Conservation (phyloP, 805 yeast genomes). For the Candida ponderosae region DNA sequence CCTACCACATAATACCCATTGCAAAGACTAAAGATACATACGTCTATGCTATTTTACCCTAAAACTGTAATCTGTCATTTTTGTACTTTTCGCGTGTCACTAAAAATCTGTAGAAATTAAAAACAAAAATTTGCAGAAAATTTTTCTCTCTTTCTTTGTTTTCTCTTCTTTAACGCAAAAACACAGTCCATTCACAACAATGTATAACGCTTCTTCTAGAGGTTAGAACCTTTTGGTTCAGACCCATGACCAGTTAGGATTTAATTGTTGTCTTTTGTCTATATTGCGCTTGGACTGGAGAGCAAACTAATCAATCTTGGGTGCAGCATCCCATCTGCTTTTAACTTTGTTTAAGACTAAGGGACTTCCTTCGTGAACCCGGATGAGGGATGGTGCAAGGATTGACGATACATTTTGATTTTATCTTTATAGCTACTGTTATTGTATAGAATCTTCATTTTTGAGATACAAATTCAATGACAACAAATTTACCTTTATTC, state of each 20-base stretch:
- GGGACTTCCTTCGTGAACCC: conserved; percentile 73
- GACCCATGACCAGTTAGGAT: conserved; percentile 64
- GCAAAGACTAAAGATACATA: too few relatives aligned
- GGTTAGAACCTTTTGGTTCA: conserved; percentile 60
- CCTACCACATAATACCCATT: background rate
- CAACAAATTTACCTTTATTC: background rate
- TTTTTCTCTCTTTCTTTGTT: background rate
- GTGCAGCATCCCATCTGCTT: conserved; percentile 62
- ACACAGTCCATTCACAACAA: conserved; percentile 55
- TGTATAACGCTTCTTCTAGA: conserved; percentile 53
- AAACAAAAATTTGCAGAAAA: too few relatives aligned
- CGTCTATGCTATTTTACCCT: too few relatives aligned
- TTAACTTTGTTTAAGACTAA: conserved; percentile 40
- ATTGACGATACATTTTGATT: conserved; percentile 27
- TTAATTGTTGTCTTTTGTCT: conserved; percentile 27
- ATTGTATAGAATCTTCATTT: conserved; percentile 1
- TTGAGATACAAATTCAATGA: background rate
- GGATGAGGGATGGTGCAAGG: conserved; percentile 59
- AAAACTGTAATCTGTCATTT: too few relatives aligned
- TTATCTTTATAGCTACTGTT: background rate
- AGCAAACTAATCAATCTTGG: conserved; percentile 54
- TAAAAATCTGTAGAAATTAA: background rate
- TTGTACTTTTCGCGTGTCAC: background rate
- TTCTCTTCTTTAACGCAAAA: conserved; percentile 39
- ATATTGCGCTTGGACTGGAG: conserved; percentile 50